Conservation (phyloP, 1,139 yeast genomes). For the Taiozyma sp. region DNA sequence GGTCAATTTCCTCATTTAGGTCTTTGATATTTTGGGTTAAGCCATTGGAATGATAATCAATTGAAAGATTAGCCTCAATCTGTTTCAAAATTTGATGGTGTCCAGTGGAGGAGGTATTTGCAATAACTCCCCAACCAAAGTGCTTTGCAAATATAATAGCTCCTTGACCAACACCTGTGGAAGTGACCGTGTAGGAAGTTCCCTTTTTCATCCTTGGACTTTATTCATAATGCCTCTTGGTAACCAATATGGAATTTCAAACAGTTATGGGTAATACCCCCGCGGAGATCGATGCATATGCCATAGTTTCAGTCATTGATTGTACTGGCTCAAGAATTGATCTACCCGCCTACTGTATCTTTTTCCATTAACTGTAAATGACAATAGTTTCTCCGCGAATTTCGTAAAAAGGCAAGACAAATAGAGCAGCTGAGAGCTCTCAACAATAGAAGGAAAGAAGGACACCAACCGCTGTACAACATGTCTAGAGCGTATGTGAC, state of each 20-base stretch:
- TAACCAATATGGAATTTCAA: no score
- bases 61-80: slow-evolving; percentile 34
- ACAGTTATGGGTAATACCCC: no score
- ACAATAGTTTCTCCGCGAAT: neutral
- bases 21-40: slow-evolving; percentile 27
- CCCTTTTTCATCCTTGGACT: no score
- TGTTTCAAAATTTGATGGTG: slow-evolving; percentile 33
- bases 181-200: slow-evolving; percentile 9
- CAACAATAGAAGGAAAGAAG: neutral
- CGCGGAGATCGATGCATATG: no score
- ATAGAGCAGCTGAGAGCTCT: neutral
- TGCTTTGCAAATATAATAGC: slow-evolving; percentile 43
- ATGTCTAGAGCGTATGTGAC: slow-evolving; percentile 10
- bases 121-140: slow-evolving; percentile 38
- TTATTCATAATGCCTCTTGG: no score
- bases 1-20: slow-evolving; percentile 26
- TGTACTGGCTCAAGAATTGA: no score
- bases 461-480: neutral
- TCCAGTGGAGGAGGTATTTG: slow-evolving; percentile 42
- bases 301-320: no score
- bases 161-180: slow-evolving; percentile 44
- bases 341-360: no score
- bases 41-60: slow-evolving; percentile 33
- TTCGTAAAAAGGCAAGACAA: neutral
- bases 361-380: no score